Evolutionary conservation across 2,329 filamentous ascomycete genomes (phyloP), one percentile per base, ranked within the genome.

Genomic region (Clonostachys rhizophaga): DNA sequence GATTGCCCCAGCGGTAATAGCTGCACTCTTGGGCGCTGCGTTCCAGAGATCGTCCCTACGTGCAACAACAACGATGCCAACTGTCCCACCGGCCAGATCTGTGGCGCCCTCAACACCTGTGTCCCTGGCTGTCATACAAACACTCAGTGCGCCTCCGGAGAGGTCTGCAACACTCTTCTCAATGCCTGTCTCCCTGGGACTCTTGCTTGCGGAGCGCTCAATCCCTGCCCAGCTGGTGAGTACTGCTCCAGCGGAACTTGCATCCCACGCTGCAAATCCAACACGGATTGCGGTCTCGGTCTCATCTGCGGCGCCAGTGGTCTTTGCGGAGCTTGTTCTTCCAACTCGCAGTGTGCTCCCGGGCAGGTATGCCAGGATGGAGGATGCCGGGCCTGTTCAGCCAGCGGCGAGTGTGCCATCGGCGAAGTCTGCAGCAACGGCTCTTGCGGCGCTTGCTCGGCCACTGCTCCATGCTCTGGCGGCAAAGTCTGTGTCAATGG

Each of bases 371-470:
- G 42, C 20, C 24, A 30, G 24, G 24, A 30, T 30, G 24, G 24
- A 30, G 24, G 8, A 10, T 30, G 24, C 24, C 24, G 43, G 16
- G 33, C 43, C 17, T 45, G 43, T 34, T 16, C 43, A 18, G 33
- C 12, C n/a, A 16, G 5, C 33, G 12, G 10, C 30, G 47, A 54
- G 39, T 54, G 52, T 35, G 16, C 41, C n/a, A 49, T 43, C 5
- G 50, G 52, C 11, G 44, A 52, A 10, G 43, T 54, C 11, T 54
- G 52, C 37, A 40, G 33, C 35, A 46, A 46, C 10, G 49, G 51
- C 17, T 44, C 17, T 1, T 34, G 34, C 24, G 49, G 48, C 12
- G 35, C 30, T 1, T 52, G 43, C 18, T 17, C 43, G 5, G 36
- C 47, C 34, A 48, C 42, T 34, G 37, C 45, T 3, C 41, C 49